These are phyloP conservation scores for Pichiaceae sp. DNA, from an alignment of 1,139 yeast species.

Conservation along the genomic window DNA sequence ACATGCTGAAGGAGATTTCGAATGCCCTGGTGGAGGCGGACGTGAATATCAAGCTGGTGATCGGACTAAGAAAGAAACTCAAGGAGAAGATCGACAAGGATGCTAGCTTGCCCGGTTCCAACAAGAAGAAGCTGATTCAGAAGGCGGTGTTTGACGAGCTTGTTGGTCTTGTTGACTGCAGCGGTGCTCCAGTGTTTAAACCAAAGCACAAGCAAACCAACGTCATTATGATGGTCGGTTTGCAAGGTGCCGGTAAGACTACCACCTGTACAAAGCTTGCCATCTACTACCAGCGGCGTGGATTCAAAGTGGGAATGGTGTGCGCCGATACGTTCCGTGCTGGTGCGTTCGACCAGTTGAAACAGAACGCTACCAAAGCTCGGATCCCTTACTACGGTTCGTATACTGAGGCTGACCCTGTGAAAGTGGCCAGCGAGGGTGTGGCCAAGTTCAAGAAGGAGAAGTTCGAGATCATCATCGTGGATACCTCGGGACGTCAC, in stretches of 20 bases:
- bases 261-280: slow-evolving; percentile 96
- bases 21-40: slow-evolving; percentile 87
- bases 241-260: slow-evolving; percentile 98
- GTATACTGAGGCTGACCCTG: slow-evolving; percentile 94
- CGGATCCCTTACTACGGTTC: slow-evolving; percentile 93
- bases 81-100: slow-evolving; percentile 46
- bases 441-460: slow-evolving; percentile 87
- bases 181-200: slow-evolving; percentile 56
- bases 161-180: slow-evolving; percentile 71
- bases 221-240: slow-evolving; percentile 94
- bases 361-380: slow-evolving; percentile 94
- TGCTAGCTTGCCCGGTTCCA: slow-evolving; percentile 44
- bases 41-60: slow-evolving; percentile 81
- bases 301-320: slow-evolving; percentile 89
- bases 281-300: slow-evolving; percentile 86
- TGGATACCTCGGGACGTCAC: slow-evolving; percentile 97
- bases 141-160: slow-evolving; percentile 92
- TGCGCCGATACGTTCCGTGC: slow-evolving; percentile 99
- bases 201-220: slow-evolving; percentile 72
- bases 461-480: slow-evolving; percentile 86
- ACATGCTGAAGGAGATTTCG: slow-evolving; percentile 78
- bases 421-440: slow-evolving; percentile 84
- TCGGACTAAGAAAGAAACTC: slow-evolving; percentile 67
- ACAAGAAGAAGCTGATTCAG: slow-evolving; percentile 74
- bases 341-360: slow-evolving; percentile 97